A percentile compares a stretch with the other conserved stretches of the same genome.
Conservation (phyloP, 1,284 basidiomycete genomes). For the Pyrrhoderma lamaoense region DNA sequence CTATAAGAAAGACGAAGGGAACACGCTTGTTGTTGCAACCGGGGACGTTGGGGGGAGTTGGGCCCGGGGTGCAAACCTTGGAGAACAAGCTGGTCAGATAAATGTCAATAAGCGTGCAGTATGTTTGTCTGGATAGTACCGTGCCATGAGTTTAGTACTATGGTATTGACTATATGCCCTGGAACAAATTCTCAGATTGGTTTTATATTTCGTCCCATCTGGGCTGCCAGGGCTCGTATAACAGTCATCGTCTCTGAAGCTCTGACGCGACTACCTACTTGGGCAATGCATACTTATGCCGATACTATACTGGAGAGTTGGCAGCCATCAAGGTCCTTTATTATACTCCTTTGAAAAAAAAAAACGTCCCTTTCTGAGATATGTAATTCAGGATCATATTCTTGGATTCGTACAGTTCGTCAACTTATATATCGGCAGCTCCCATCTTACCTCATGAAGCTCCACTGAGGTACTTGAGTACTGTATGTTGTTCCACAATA, state of each 20-base stretch:
- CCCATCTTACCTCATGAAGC: slow-evolving; percentile 34
- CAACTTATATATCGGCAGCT: slow-evolving; percentile 40
- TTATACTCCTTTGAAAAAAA: neutral
- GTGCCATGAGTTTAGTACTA: no score
- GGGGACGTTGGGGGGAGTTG: slow-evolving; percentile 42
- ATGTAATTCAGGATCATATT: slow-evolving; percentile 47
- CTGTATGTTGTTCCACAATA: slow-evolving; percentile 20
- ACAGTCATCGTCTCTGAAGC: slow-evolving; percentile 47
- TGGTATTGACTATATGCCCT: neutral
- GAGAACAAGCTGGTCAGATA: slow-evolving; percentile 43
- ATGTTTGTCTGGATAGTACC: slow-evolving; percentile 16
- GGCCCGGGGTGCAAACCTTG: slow-evolving; percentile 43
- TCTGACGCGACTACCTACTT: slow-evolving; percentile 41
- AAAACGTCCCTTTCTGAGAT: no score
- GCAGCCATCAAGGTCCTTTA: slow-evolving; percentile 39
- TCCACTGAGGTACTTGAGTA: slow-evolving; percentile 46
- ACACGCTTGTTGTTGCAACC: slow-evolving; percentile 37
- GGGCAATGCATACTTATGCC: slow-evolving; percentile 45
- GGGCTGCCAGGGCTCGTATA: slow-evolving; percentile 32
- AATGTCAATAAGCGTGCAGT: slow-evolving; percentile 43
- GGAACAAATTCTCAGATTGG: slow-evolving; percentile 36
- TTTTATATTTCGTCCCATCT: slow-evolving; percentile 40
- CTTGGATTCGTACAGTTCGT: slow-evolving; percentile 47
- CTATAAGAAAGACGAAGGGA: neutral
- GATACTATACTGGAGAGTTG: slow-evolving; percentile 35